Percentiles rank a stretch among this genome's conserved stretches.
phyloP scores from a whole-genome alignment of 257 asterid species.

The Schizonepeta tenuifolia region DNA sequence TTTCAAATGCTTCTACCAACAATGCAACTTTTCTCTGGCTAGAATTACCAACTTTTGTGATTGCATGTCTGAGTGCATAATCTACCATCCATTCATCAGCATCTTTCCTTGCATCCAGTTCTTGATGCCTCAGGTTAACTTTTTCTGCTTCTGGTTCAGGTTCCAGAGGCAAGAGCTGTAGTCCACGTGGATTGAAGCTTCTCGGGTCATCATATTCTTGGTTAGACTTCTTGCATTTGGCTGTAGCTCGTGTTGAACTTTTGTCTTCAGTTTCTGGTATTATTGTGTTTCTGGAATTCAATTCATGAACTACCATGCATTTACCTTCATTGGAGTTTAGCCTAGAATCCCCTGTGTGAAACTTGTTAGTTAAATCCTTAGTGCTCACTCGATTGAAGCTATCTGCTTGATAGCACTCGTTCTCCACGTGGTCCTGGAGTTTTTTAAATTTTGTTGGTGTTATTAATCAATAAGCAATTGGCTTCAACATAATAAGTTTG shows the following conservation, averaged over 20 bases:
- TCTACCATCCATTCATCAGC: conserved; percentile 80
- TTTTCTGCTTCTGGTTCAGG: conserved; percentile 53
- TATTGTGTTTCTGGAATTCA: background rate
- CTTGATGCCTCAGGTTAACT: conserved; percentile 64
- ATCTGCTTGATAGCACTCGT: background rate
- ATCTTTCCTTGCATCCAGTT: conserved; percentile 49
- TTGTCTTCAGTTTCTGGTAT: conserved; percentile 4
- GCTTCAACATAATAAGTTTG: no score
- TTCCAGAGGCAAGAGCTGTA: conserved; percentile 52
- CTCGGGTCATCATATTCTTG: conserved; percentile 38
- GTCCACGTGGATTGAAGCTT: conserved; percentile 55
- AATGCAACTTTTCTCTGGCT: conserved; percentile 62
- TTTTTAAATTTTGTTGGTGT: background rate
- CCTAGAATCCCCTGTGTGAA: no score
- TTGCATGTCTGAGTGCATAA: conserved; percentile 58
- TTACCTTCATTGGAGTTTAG: background rate
- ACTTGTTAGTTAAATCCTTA: background rate
- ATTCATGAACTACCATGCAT: background rate
- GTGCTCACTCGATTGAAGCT: background rate
- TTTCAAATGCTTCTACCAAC: conserved; percentile 70
- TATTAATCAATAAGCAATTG: no score
- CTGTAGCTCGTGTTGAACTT: background rate
- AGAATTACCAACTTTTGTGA: conserved; percentile 48
- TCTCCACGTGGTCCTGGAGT: background rate
- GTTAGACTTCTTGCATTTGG: conserved; percentile 29